Evolutionary conservation across 2,329 filamentous ascomycete species (phyloP).

Genomic region (Thermomyces lanuginosus): DNA sequence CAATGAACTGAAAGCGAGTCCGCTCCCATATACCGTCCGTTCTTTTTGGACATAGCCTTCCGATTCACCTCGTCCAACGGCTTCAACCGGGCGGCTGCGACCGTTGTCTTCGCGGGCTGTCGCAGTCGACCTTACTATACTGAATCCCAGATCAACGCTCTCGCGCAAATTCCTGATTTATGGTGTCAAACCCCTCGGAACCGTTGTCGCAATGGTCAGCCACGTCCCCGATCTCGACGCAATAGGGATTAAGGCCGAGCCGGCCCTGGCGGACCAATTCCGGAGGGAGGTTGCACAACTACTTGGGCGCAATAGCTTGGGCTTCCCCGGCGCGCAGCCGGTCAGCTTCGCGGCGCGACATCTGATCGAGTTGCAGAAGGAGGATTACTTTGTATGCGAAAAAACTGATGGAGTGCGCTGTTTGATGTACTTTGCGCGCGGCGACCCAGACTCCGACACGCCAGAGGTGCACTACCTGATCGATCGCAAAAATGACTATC

Average conservation of each 20-base stretch:
- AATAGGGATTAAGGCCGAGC: slow-evolving; percentile 46
- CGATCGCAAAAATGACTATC: slow-evolving; percentile 96
- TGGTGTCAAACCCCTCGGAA: not conserved
- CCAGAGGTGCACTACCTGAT: slow-evolving; percentile 76
- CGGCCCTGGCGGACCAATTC: slow-evolving; percentile 44
- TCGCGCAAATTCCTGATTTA: too few relatives aligned
- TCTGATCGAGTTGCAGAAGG: slow-evolving; percentile 59
- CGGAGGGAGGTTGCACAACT: slow-evolving; percentile 58
- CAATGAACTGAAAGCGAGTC: too few relatives aligned
- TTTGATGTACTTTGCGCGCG: slow-evolving; percentile 66
- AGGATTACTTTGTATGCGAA: slow-evolving; percentile 95
- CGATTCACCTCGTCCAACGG: too few relatives aligned
- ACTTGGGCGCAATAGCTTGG: slow-evolving; percentile 49
- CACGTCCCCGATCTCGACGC: slow-evolving; percentile 27
- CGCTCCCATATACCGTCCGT: too few relatives aligned
- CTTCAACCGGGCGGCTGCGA: too few relatives aligned
- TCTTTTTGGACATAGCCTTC: too few relatives aligned
- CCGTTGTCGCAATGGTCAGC: slow-evolving; percentile 16
- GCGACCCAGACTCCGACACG: slow-evolving; percentile 38
- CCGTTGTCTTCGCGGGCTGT: too few relatives aligned
- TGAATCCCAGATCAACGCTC: too few relatives aligned
- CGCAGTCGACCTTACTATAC: too few relatives aligned
- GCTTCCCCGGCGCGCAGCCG: slow-evolving; percentile 83
- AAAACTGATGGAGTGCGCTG: slow-evolving; percentile 95
- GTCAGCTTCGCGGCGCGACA: slow-evolving; percentile 79